Conservation (phyloP, 768 basidiomycete genomes). For the Exidia glandulosa region DNA sequence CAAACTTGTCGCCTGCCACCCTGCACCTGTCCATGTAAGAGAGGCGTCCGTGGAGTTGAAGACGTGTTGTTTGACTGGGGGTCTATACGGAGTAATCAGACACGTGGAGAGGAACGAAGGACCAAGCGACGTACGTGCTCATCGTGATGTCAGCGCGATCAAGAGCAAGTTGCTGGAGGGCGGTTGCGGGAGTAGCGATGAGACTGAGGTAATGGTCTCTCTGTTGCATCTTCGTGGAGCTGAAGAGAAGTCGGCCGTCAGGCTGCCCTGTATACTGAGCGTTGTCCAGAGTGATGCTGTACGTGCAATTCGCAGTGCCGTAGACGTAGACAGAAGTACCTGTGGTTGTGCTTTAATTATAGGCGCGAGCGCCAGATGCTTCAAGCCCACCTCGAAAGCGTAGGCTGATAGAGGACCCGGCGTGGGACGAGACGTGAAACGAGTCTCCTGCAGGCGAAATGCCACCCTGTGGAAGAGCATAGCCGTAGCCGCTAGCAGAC, state of each 20-base stretch:
- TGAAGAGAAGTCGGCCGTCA: background rate
- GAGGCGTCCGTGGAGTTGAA: background rate
- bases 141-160: background rate
- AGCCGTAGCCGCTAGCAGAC: background rate
- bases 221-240: background rate
- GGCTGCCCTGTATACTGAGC: background rate
- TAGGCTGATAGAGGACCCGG: background rate
- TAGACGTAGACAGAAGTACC: background rate
- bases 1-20: background rate
- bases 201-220: background rate
- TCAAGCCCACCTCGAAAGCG: background rate
- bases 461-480: background rate
- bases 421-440: background rate
- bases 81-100: background rate
- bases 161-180: background rate
- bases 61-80: background rate
- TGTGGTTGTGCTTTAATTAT: background rate
- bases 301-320: background rate
- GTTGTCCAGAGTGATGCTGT: background rate
- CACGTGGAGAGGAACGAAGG: background rate
- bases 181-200: background rate
- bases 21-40: background rate
- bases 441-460: background rate
- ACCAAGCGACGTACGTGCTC: background rate
- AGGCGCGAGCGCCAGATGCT: background rate